Evolutionary conservation across 1,284 basidiomycete species (phyloP).

Genomic region (Pascua sp.): DNA sequence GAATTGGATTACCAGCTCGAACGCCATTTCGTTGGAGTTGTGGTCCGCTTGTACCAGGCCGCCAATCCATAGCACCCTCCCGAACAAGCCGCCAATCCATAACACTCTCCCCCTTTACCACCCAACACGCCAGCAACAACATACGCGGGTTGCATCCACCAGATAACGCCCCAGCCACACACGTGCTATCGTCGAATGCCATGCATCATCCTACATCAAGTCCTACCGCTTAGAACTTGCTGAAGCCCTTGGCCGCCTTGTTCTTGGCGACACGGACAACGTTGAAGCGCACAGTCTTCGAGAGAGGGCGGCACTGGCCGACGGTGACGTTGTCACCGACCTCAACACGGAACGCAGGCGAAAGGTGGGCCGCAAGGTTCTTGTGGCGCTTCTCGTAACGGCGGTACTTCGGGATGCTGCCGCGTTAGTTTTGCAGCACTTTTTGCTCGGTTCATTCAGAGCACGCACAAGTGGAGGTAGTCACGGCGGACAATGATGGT

Average conservation of each 20-base stretch:
- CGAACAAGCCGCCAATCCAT: no score
- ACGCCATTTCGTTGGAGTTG: no score
- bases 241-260: constrained; percentile 87
- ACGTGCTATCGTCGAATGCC: neutral
- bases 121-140: no score
- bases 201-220: constrained; percentile 12
- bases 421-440: neutral
- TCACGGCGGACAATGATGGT: constrained; percentile 98
- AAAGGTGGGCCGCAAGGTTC: constrained; percentile 95
- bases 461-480: constrained; percentile 75
- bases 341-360: constrained; percentile 97
- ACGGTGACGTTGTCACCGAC: constrained; percentile 91
- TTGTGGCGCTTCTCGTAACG: constrained; percentile 98
- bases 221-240: constrained; percentile 70
- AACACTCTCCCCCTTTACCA: no score
- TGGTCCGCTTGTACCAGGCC: no score
- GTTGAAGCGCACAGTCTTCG: constrained; percentile 99
- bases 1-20: no score
- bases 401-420: constrained; percentile 90
- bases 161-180: no score
- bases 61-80: no score
- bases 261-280: constrained; percentile 84
- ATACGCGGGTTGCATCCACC: no score
- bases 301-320: constrained; percentile 98
- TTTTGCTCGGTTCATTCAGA: no score